Evolutionary conservation across 768 basidiomycete genomes (phyloP), one percentile per base, ranked within the genome.

Genomic region (Vararia minispora): DNA sequence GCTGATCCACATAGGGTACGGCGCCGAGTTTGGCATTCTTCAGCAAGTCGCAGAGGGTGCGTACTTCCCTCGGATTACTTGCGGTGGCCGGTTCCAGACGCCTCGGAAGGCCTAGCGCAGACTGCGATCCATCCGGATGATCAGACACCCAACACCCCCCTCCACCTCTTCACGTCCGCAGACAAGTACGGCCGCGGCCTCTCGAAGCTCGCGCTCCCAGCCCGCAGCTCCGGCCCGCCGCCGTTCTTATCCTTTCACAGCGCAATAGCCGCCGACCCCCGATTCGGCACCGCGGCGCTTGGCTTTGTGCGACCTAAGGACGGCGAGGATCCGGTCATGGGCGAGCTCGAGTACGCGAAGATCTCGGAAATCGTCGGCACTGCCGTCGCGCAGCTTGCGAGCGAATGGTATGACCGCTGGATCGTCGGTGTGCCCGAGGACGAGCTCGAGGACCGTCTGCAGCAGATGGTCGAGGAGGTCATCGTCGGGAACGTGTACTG

Each of bases 31-130:
- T 42, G 61, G 65, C 11, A 40, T 77, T 16, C 66, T 71, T 6
- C 80, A 78, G 0, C 53, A 79, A 32, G 54, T 72, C 2, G 72
- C 71, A 1, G 79, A 84, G 61, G 81, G 80, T 79, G 37, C 2
- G 43, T 21, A 27, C 18, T 37, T 26, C 32, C 6, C n/a, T n/a
- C n/a, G n/a, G n/a, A n/a, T n/a, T n/a, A n/a, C n/a, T n/a, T n/a
- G n/a, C n/a, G n/a, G n/a, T n/a, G n/a, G n/a, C n/a, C n/a, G n/a
- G n/a, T n/a, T n/a, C n/a, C n/a, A n/a, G n/a, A n/a, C n/a, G 22
- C 14, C 28, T 43, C 33, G 17, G 27, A 35, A 77, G 79, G 76
- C 26, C 62, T 81, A 4, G 75, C 77, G 0, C 65, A 71, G 55
- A 55, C 71, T 1, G 68, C 73, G 3, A 66, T 74, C 6, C 71